phyloP scores from a whole-genome alignment of 1,284 basidiomycete species.

The Apiotrichum gracile region DNA sequence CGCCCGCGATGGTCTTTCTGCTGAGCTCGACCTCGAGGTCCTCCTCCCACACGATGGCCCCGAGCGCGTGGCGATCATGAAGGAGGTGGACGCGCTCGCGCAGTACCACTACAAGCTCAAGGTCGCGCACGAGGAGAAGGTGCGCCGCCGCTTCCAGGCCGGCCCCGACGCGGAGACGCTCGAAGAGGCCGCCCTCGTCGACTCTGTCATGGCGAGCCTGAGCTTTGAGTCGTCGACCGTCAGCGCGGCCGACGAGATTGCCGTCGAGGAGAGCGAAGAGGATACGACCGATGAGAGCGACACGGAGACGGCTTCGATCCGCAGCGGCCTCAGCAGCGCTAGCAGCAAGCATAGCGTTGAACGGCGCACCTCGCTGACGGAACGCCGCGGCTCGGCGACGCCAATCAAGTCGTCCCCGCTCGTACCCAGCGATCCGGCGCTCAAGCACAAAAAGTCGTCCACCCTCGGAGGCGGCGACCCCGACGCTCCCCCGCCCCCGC shows the following conservation, averaged over 20 bases:
- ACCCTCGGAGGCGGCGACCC: too few species aligned
- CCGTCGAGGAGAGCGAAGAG: slow-evolving; percentile 61
- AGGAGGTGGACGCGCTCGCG: slow-evolving; percentile 78
- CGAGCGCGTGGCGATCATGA: slow-evolving; percentile 68
- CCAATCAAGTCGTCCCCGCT: not conserved
- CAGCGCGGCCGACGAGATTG: slow-evolving; percentile 71
- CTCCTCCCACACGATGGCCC: slow-evolving; percentile 72
- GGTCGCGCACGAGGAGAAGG: slow-evolving; percentile 79
- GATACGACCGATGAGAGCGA: slow-evolving; percentile 52
- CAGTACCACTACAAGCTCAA: slow-evolving; percentile 89
- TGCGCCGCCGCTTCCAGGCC: slow-evolving; percentile 68
- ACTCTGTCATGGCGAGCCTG: slow-evolving; percentile 70
- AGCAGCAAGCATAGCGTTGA: not conserved
- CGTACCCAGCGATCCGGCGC: not conserved
- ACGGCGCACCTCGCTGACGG: not conserved
- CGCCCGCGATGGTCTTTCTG: slow-evolving; percentile 76
- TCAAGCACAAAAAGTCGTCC: not conserved
- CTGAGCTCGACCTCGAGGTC: slow-evolving; percentile 68
- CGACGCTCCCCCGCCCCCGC: slow-evolving; percentile 3
- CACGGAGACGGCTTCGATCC: slow-evolving; percentile 23
- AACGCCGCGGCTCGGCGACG: not conserved
- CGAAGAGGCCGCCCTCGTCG: slow-evolving; percentile 69
- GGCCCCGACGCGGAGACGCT: slow-evolving; percentile 58
- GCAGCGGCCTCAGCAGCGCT: not conserved
- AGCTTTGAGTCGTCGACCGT: slow-evolving; percentile 69